phyloP scores from a whole-genome alignment of 306 rosid genomes.

The Gillenia trifoliata region DNA sequence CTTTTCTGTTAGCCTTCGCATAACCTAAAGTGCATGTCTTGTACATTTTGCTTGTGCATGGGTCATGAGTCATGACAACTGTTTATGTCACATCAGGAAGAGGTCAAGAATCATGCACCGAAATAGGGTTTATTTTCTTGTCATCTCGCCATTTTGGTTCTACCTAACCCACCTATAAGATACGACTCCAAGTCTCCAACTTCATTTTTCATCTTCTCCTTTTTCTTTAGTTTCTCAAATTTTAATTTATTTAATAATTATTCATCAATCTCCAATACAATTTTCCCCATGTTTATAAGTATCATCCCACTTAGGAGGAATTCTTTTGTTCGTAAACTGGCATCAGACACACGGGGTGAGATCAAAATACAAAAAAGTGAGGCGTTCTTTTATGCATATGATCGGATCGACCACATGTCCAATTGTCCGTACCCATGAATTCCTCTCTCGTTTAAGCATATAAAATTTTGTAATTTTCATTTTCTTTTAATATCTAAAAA shows the following conservation, averaged over 20 bases:
- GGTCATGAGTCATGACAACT: background rate
- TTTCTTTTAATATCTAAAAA: background rate
- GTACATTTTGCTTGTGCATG: background rate
- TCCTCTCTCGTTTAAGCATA: background rate
- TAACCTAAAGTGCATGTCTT: background rate
- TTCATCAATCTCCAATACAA: background rate
- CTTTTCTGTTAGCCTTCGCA: background rate
- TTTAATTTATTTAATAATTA: background rate
- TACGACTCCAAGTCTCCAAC: background rate
- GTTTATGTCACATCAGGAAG: background rate
- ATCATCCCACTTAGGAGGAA: background rate
- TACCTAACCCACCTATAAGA: background rate
- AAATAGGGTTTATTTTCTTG: background rate
- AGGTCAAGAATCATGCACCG: background rate
- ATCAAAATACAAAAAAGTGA: no score
- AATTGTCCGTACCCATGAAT: no score
- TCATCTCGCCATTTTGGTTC: background rate
- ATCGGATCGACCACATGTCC: background rate
- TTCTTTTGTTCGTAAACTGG: background rate
- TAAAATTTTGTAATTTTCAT: background rate
- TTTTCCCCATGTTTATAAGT: background rate
- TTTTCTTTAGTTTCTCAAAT: background rate
- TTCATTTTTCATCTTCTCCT: background rate
- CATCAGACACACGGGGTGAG: rapidly evolving
- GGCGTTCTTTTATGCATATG: background rate